Evolutionary conservation across 2,329 filamentous ascomycete genomes (phyloP), one percentile per base, ranked within the genome.

Genomic region (Laburnicola sp.): DNA sequence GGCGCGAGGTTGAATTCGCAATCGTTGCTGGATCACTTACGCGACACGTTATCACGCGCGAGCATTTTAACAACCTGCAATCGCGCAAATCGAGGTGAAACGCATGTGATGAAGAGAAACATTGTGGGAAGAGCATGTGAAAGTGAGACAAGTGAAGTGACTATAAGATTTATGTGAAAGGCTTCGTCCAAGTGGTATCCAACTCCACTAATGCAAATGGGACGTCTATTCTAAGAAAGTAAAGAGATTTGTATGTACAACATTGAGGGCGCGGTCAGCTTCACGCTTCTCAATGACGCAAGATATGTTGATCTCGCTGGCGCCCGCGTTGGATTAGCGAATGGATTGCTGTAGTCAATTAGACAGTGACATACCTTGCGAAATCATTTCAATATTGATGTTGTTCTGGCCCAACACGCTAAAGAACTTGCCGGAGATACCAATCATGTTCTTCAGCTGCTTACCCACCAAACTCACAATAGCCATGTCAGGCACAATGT

Each of bases 311-410:
- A 99, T 99, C 78, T 99, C 94, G 71, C 92, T 97, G 26, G 94
- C 94, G 65, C 92, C 91, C 96, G 47, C 11, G 10, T 6, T 9
- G 26, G 1, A 3, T n/a, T n/a, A n/a, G n/a, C n/a, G n/a, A n/a
- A n/a, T n/a, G n/a, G n/a, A n/a, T n/a, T n/a, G n/a, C n/a, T n/a
- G n/a, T n/a, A 10, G 6, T 31, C 32, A 26, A 2, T 9, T n/a
- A 27, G 4, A 2, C 22, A 25, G 48, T 40, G 3, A 62, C 80
- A 66, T 80, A 93, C 94, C 94, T 78, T 99, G 94, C 23, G 91
- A 96, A 62, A 99, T 99, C 94, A 99, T 99, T 76, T 99, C 94
- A 63, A 99, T 91, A 72, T 99, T 99, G 69, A 99, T 86, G 64
- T 89, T 89, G 71, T 96, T 88, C 70, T 97, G 89, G 37, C 94